Conservation (phyloP, 2,329 filamentous ascomycete genomes). For the Teratosphaeria nubilosa region DNA sequence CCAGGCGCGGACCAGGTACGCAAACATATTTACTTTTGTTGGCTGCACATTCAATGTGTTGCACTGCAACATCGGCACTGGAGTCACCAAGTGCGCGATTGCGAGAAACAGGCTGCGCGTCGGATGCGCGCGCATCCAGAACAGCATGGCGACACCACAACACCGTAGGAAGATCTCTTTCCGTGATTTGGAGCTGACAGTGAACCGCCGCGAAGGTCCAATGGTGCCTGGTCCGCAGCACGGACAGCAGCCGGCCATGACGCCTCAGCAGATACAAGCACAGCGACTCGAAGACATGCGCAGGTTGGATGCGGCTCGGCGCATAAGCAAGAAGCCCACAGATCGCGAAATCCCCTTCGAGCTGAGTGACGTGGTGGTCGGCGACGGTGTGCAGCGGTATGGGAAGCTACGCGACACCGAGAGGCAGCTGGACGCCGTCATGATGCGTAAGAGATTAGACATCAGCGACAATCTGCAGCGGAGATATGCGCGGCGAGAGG, state of each 20-base stretch:
- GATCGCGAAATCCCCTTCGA: slow-evolving; percentile 92
- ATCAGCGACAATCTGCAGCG: slow-evolving; percentile 75
- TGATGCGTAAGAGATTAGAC: slow-evolving; percentile 88
- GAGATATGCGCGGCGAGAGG: slow-evolving; percentile 39
- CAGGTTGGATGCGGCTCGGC: slow-evolving; percentile 51
- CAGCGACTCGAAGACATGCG: slow-evolving; percentile 34
- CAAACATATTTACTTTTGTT: slow-evolving; percentile 3
- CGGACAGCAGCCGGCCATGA: slow-evolving; percentile 30
- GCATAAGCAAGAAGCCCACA: slow-evolving; percentile 78
- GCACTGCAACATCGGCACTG: neutral
- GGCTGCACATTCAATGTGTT: neutral
- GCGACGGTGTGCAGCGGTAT: slow-evolving; percentile 74
- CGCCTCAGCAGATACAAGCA: slow-evolving; percentile 34
- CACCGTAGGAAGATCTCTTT: slow-evolving; percentile 34
- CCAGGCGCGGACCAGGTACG: slow-evolving; percentile 36
- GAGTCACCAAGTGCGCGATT: neutral
- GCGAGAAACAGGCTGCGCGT: neutral
- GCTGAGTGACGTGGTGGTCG: slow-evolving; percentile 64
- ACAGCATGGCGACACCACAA: neutral
- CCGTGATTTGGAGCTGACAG: slow-evolving; percentile 37
- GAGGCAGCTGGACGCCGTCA: slow-evolving; percentile 77
- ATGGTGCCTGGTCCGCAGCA: slow-evolving; percentile 23
- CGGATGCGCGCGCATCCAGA: neutral
- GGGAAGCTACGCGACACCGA: slow-evolving; percentile 77
- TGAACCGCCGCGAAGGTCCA: slow-evolving; percentile 34